Evolutionary conservation across 306 rosid species (phyloP), one percentile per base, ranked within the genome.

Genomic region (Acacia crassicarpa): DNA sequence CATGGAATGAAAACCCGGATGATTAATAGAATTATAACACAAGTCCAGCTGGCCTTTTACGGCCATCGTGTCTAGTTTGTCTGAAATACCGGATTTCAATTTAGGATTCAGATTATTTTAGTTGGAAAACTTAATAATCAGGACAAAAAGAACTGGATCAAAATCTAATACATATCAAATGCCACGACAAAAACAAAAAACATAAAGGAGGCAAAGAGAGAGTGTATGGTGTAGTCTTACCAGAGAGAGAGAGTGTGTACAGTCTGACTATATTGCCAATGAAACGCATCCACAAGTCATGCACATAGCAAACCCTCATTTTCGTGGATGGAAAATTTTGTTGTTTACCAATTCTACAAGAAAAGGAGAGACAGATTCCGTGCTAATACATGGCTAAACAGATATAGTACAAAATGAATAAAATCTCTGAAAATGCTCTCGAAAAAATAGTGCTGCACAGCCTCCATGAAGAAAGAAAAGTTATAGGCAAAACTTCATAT

Each of bases 341-440:
- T 73, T 61, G 83, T 43, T 74, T 20, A 68, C 86, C 92, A 90
- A 82, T 76, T 82, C 78, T 65, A 82, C 49, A 72, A 76, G 20
- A 23, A 79, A 81, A 59, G 8, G 8, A 58, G 62, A 87, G 44
- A 13, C 30, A 59, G 85, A 79, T 67, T 83, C 67, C 77, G 83
- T 79, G 82, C 90, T 81, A 79, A 63, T 76, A 83, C 78, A 79
- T 16, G 30, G 76, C 88, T 83, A 72, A 84, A 85, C 78, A 75
- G 78, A 86, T 84, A 88, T 91, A 77, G 78, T 89, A 92, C 91
- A 91, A 78, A 87, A 86, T 67, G 89, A 89, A 90, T 85, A 85
- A 67, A 83, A 90, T 87, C 89, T 83, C 89, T 69, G 83, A 86
- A 74, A 74, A 82, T 46, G 76, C 86, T 86, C 93, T 89, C 91